Base-by-base conservation (phyloP, 257 asterid genomes). In the Anisodus tanguticus region DNA sequence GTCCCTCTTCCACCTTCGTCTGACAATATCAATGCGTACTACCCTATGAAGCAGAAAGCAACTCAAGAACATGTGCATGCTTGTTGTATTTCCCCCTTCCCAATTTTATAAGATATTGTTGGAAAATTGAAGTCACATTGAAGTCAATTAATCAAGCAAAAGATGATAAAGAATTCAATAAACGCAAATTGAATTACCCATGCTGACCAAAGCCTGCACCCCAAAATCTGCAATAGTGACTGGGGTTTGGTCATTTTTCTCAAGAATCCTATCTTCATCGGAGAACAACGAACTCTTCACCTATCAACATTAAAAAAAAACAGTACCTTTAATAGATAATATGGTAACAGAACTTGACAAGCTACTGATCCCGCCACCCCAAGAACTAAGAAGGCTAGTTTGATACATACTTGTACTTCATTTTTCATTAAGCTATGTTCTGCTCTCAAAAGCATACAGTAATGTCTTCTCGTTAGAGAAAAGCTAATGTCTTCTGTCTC, bases 181-280 rank as follows among this genome's bases (percentile, higher is more conserved):
- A 72, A 76, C 26, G 19, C 10, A 76, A 76, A 51, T 12, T 22
- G 81, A 7, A 81, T 84, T 89, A 96, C 99, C 99, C 84, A 94
- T 88, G 90, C 99, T 94, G 85, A 95, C 87, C 74, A 95, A 94
- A 84, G 98, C 98, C 88, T 96, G 99, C 86, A 94, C 98, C 70
- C 98, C 99, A 63, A 94, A 96, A 88, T 96, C 99, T 37, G 99
- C 98, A 85, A 94, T 86, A 57, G 99, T 95, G 37, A 95, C 99
- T 7, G 99, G 99, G 11, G 99, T 92, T 85, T 88, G 91, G 83
- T 95, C 99, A 19, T 87, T 84, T 88, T 95, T 95, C 88, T 94
- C 88, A 37, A 94, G 83, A 82, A 95, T 80, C 9, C 85, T 85
- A 31, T 91, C 95, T 84, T 94, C 95, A 78, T 87, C 84, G 11